Evolutionary conservation across 2,329 filamentous ascomycete genomes (phyloP).

Genomic region (Penicillium sp.): DNA sequence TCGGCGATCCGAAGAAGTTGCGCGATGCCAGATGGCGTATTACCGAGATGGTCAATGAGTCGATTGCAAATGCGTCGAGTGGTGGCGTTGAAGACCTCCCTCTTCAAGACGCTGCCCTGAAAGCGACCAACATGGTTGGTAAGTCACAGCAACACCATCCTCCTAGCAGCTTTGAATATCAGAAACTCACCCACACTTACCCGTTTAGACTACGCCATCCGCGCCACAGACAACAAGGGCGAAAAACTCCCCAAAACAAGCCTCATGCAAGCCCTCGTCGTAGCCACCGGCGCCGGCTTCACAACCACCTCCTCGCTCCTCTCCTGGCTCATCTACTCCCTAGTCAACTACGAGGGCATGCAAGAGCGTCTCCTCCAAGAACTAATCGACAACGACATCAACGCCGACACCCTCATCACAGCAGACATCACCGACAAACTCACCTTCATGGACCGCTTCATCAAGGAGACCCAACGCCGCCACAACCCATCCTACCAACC

Average conservation of each 20-base stretch:
- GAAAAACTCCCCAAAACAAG: conserved; percentile 25
- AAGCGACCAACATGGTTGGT: conserved; percentile 26
- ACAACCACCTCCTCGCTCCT: conserved; percentile 63
- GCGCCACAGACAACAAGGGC: conserved; percentile 53
- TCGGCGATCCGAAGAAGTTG: conserved; percentile 59
- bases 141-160: conserved; percentile 5
- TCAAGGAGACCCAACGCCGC: conserved; percentile 65
- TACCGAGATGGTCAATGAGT: conserved; percentile 24
- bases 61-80: conserved; percentile 20
- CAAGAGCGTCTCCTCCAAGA: conserved; percentile 64
- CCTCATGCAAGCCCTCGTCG: conserved; percentile 49
- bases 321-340: conserved; percentile 61
- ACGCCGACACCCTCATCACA: conserved; percentile 50
- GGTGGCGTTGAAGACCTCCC: conserved; percentile 24
- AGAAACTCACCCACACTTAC: too few species aligned
- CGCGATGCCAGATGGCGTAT: conserved; percentile 18
- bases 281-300: conserved; percentile 63
- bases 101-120: conserved; percentile 24
- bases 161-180: too few species aligned
- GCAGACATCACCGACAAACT: conserved; percentile 55
- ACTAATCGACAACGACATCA: conserved; percentile 55
- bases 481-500: conserved; percentile 68
- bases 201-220: conserved; percentile 57
- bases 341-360: conserved; percentile 58
- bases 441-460: conserved; percentile 48